Conservation (phyloP, 805 yeast species). For the Metschnikowia cubensis region DNA sequence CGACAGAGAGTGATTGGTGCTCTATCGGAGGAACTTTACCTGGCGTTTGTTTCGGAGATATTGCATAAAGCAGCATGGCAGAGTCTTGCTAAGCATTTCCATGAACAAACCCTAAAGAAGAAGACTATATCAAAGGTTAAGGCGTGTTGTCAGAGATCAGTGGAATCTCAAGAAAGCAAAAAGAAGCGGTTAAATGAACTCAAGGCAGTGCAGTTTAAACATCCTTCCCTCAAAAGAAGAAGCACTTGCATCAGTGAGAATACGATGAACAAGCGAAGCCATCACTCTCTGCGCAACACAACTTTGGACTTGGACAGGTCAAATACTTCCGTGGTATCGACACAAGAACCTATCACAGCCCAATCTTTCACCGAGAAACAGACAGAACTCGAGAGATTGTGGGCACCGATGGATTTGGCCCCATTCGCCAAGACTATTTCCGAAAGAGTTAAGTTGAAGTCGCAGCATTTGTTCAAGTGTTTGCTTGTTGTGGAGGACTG, state of each 20-base stretch:
- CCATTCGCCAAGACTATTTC: slow-evolving; percentile 29
- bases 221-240: slow-evolving; percentile 20
- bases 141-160: slow-evolving; percentile 19
- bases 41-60: slow-evolving; percentile 60
- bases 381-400: slow-evolving; percentile 35
- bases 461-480: slow-evolving; percentile 28
- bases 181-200: slow-evolving; percentile 35
- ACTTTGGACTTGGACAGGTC: neutral
- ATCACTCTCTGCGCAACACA: neutral
- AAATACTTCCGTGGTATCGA: neutral
- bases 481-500: slow-evolving; percentile 48
- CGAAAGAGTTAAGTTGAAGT: slow-evolving; percentile 22
- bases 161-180: slow-evolving; percentile 22
- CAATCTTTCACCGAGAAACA: slow-evolving; percentile 24
- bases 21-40: slow-evolving; percentile 49
- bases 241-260: neutral
- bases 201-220: slow-evolving; percentile 22
- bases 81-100: slow-evolving; percentile 42
- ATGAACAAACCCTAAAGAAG: slow-evolving; percentile 29
- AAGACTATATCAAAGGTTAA: slow-evolving; percentile 29
- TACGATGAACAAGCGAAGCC: neutral
- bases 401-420: slow-evolving; percentile 46
- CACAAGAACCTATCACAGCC: neutral
- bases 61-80: slow-evolving; percentile 42
- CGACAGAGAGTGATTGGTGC: slow-evolving; percentile 26